phyloP scores from a whole-genome alignment of 768 basidiomycete species.

The Leccinellum luteum region DNA sequence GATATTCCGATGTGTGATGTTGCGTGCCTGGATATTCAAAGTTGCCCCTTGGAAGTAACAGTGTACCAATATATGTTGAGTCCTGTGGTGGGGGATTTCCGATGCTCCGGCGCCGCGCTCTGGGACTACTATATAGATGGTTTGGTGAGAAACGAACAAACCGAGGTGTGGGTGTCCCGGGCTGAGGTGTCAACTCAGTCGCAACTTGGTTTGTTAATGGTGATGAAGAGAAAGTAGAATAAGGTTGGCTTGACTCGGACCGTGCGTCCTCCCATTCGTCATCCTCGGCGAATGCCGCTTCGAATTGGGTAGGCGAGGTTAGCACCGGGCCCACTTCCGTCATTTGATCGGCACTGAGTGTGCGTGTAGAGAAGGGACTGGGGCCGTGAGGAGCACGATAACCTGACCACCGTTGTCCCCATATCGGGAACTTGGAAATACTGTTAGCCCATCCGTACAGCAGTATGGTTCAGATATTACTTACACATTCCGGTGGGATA shows the following conservation, averaged over 20 bases:
- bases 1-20: neutral
- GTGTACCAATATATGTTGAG: neutral
- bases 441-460: slow-evolving; percentile 8
- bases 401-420: slow-evolving; percentile 32
- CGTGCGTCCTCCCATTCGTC: slow-evolving; percentile 17
- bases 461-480: slow-evolving; percentile 7
- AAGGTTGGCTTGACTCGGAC: slow-evolving; percentile 13
- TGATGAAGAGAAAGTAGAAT: slow-evolving; percentile 9
- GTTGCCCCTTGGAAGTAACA: neutral
- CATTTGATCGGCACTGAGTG: slow-evolving; percentile 20
- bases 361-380: slow-evolving; percentile 24
- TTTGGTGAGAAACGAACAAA: neutral
- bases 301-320: slow-evolving; percentile 25
- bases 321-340: slow-evolving; percentile 17
- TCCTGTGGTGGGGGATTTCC: slow-evolving; percentile 1
- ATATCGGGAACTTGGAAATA: slow-evolving; percentile 26
- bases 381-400: slow-evolving; percentile 24
- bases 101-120: neutral
- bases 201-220: slow-evolving; percentile 6
- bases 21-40: neutral
- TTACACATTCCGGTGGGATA: slow-evolving; percentile 29
- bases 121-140: neutral
- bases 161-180: neutral
- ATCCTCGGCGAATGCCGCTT: slow-evolving; percentile 14
- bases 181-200: neutral